Conservation (phyloP, 345 rosid genomes). For the Rhizophora mangle region DNA sequence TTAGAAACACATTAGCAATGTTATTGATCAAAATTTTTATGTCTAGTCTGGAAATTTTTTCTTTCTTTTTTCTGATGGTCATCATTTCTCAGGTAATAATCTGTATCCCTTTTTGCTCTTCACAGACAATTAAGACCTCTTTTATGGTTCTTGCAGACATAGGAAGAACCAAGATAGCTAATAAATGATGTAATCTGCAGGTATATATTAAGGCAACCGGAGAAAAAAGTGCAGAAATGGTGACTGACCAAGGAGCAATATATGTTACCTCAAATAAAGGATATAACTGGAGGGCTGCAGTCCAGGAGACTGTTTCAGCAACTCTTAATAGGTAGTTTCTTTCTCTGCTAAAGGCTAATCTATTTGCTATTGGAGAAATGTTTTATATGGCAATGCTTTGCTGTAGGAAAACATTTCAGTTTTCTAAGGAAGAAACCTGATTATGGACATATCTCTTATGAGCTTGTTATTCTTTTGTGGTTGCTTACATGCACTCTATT, state of each 20-base stretch:
- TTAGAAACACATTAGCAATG: too few relatives aligned
- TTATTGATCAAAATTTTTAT: too few relatives aligned
- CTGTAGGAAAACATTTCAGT: slow-evolving; percentile 1
- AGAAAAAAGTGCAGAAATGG: slow-evolving; percentile 96
- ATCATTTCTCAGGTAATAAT: too few relatives aligned
- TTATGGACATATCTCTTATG: background rate
- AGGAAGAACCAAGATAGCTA: background rate
- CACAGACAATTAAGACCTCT: background rate
- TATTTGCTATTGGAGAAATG: background rate
- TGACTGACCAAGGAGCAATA: slow-evolving; percentile 92
- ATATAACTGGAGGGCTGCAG: slow-evolving; percentile 92
- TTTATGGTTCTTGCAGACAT: background rate
- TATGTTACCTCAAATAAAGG: slow-evolving; percentile 86
- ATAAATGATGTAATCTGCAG: slow-evolving; percentile 29
- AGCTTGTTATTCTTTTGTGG: background rate
- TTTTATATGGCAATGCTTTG: slow-evolving; percentile 6
- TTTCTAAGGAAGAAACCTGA: background rate
- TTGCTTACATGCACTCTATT: background rate
- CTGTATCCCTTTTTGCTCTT: background rate
- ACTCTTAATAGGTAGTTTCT: slow-evolving; percentile 77
- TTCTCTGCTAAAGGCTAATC: slow-evolving; percentile 11
- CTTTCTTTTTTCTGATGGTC: too few relatives aligned
- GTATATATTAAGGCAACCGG: slow-evolving; percentile 93
- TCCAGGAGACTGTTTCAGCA: slow-evolving; percentile 92
- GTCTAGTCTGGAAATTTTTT: too few relatives aligned